Evolutionary conservation across 2,329 filamentous ascomycete species (phyloP).

Genomic region (Calonectria montana): DNA sequence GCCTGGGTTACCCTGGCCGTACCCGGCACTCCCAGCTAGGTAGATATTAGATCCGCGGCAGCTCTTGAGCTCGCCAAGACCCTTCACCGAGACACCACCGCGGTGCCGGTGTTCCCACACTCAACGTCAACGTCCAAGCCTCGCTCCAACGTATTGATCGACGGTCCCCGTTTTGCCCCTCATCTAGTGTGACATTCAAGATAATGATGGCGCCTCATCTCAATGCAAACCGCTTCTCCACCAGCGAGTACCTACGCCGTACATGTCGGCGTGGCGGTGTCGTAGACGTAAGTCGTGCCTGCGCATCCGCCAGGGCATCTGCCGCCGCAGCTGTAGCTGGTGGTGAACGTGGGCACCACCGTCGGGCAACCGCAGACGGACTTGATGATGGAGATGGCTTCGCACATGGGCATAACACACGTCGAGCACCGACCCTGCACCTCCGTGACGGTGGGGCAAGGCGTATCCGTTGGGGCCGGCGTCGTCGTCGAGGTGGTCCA

Average conservation of each 20-base stretch:
- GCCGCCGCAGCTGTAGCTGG: constrained; percentile 42
- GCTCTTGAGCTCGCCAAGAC: neutral
- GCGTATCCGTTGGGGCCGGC: constrained; percentile 14
- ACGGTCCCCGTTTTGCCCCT: neutral
- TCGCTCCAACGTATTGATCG: neutral
- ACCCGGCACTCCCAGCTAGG: neutral
- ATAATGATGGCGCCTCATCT: too few relatives aligned
- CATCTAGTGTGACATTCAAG: neutral
- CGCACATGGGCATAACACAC: constrained; percentile 46
- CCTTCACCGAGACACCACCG: neutral
- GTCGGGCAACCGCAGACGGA: constrained; percentile 48
- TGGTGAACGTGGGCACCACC: constrained; percentile 43
- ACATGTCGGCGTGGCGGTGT: constrained; percentile 36
- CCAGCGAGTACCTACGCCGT: neutral
- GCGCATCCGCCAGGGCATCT: constrained; percentile 41
- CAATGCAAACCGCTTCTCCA: neutral
- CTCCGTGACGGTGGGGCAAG: constrained; percentile 50
- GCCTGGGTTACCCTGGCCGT: neutral
- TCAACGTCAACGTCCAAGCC: neutral
- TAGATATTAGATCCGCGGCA: neutral
- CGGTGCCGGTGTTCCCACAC: neutral
- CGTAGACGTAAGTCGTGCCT: constrained; percentile 43
- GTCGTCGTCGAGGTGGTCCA: constrained; percentile 24
- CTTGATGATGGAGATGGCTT: constrained; percentile 45
- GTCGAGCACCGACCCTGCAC: constrained; percentile 48